A percentile compares a stretch with the other conserved stretches of the same genome.
These are phyloP conservation scores for Elongisporangium anandrum DNA, from an alignment of 352 stramenopile species.

Conservation along the genomic window DNA sequence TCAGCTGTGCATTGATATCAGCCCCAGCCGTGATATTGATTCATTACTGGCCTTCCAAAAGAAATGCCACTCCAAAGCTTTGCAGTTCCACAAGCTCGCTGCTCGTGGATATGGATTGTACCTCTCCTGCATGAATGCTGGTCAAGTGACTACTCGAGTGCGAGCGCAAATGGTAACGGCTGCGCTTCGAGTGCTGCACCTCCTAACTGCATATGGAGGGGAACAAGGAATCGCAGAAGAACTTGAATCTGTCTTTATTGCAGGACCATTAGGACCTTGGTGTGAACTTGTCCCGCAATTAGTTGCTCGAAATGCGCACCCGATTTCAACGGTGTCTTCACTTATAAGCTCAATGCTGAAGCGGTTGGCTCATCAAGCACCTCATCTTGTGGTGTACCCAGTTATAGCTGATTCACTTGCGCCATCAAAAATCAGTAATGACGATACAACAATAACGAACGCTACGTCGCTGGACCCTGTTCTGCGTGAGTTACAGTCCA, in stretches of 20 bases:
- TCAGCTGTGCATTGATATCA: constrained; percentile 18
- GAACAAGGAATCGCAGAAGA: constrained; percentile 34
- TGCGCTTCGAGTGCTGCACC: constrained; percentile 51
- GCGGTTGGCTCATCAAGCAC: constrained; percentile 53
- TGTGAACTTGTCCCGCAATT: constrained; percentile 67
- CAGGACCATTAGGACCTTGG: constrained; percentile 59
- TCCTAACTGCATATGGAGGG: constrained; percentile 60
- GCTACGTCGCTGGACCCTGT: constrained; percentile 29
- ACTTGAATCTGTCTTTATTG: constrained; percentile 37
- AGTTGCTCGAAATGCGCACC: constrained; percentile 58
- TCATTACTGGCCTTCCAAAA: constrained; percentile 30
- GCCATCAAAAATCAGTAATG: constrained; percentile 4
- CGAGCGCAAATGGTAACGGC: constrained; percentile 36
- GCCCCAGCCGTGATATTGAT: constrained; percentile 14
- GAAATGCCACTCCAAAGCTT: constrained; percentile 21
- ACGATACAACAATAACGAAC: constrained; percentile 1
- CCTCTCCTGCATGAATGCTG: constrained; percentile 2
- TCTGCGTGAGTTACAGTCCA: constrained; percentile 31
- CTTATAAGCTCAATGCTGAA: constrained; percentile 57
- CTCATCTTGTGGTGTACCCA: constrained; percentile 72
- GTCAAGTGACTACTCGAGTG: background rate
- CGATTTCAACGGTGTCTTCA: constrained; percentile 36
- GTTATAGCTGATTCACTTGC: constrained; percentile 55
- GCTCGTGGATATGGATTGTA: constrained; percentile 29
- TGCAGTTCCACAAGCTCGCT: constrained; percentile 35